Percentiles rank a stretch among this genome's conserved stretches.
Evolutionary conservation across 352 stramenopile genomes (phyloP).

Genomic region (Phytophthora sp.): DNA sequence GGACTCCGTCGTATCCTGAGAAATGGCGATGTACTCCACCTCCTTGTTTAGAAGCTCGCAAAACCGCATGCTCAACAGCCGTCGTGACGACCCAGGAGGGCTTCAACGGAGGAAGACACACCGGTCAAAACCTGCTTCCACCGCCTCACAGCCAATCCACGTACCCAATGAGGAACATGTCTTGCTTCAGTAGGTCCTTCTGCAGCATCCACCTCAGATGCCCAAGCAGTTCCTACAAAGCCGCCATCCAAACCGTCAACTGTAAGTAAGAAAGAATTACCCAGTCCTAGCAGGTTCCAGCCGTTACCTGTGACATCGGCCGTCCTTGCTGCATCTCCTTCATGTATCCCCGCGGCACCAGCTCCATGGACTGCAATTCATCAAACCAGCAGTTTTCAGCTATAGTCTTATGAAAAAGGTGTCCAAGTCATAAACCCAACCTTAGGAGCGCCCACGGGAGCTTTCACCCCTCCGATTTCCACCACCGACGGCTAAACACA

Average conservation of each 20-base stretch:
- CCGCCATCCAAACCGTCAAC: neutral
- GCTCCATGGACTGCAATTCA: conserved; percentile 38
- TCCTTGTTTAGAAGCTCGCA: conserved; percentile 86
- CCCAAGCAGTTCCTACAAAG: conserved; percentile 60
- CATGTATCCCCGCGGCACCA: conserved; percentile 71
- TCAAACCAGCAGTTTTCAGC: too few relatives aligned
- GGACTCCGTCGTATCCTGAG: conserved; percentile 93
- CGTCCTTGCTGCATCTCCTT: conserved; percentile 36
- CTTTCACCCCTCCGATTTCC: conserved; percentile 66
- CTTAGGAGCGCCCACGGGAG: conserved; percentile 34
- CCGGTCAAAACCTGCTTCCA: neutral
- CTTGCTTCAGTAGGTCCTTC: conserved; percentile 82
- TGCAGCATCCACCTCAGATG: conserved; percentile 90
- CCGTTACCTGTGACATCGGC: conserved; percentile 53
- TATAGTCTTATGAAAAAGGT: too few relatives aligned
- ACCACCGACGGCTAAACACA: conserved; percentile 33
- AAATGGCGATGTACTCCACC: conserved; percentile 93
- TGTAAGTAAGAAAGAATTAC: neutral
- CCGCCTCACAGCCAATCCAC: neutral
- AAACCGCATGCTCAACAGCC: conserved; percentile 83
- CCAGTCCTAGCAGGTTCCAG: too few relatives aligned
- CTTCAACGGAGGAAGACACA: conserved; percentile 26
- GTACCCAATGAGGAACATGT: conserved; percentile 90
- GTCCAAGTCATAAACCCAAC: conserved; percentile 15
- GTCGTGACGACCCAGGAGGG: conserved; percentile 73